phyloP scores from a whole-genome alignment of 2,329 filamentous ascomycete genomes.

The Pestalotiopsis sp. region DNA sequence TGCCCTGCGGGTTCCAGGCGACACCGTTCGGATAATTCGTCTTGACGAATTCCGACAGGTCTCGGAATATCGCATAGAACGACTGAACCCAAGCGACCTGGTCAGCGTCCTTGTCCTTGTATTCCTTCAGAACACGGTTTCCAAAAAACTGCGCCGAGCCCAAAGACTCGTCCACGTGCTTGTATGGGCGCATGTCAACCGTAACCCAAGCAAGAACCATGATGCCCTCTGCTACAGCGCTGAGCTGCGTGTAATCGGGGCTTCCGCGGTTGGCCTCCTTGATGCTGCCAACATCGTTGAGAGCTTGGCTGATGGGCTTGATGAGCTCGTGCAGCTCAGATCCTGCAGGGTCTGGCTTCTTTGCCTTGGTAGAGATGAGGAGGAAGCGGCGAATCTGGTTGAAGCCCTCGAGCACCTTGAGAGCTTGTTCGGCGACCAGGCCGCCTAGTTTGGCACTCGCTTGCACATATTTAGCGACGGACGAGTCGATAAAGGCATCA shows the following conservation, averaged over 20 bases:
- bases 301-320: constrained; percentile 81
- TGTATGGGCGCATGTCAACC: constrained; percentile 77
- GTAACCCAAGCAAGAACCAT: constrained; percentile 89
- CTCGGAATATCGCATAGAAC: constrained; percentile 89
- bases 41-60: constrained; percentile 81
- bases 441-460: constrained; percentile 78
- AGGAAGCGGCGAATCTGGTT: constrained; percentile 84
- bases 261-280: constrained; percentile 79
- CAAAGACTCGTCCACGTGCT: constrained; percentile 81
- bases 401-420: constrained; percentile 65
- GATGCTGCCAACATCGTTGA: constrained; percentile 76
- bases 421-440: constrained; percentile 74
- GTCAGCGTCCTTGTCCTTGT: constrained; percentile 76
- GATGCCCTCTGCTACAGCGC: constrained; percentile 86
- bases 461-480: constrained; percentile 76
- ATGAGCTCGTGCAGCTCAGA: constrained; percentile 72
- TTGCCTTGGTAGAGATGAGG: constrained; percentile 83
- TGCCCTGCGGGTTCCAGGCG: constrained; percentile 80
- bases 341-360: constrained; percentile 75
- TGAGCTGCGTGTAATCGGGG: constrained; percentile 76
- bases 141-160: constrained; percentile 90
- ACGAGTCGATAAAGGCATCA: constrained; percentile 71
- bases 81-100: constrained; percentile 88
- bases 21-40: constrained; percentile 78
- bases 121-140: constrained; percentile 88